These are phyloP conservation scores for Torulaspora quercuum DNA, from an alignment of 805 yeast genomes.

Conservation along the genomic window DNA sequence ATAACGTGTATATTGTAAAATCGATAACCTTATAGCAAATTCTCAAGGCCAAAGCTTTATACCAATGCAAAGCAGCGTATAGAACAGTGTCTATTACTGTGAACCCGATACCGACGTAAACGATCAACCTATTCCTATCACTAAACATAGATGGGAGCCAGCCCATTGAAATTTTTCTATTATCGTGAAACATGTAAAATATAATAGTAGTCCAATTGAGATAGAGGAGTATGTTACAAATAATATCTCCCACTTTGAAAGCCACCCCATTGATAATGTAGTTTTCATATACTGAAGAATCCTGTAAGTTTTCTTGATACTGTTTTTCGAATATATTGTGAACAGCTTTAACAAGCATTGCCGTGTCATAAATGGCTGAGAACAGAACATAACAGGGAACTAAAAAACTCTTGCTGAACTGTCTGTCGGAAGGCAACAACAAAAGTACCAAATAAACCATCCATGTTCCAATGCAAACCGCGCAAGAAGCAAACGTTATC, in stretches of 20 bases:
- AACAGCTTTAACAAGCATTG: slow-evolving; percentile 47
- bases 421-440: slow-evolving; percentile 43
- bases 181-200: slow-evolving; percentile 28
- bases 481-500: slow-evolving; percentile 50
- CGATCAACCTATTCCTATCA: slow-evolving; percentile 22
- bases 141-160: slow-evolving; percentile 23
- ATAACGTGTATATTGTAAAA: slow-evolving; percentile 17
- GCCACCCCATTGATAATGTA: slow-evolving; percentile 18
- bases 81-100: slow-evolving; percentile 15
- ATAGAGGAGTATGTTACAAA: slow-evolving; percentile 18
- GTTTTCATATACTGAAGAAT: slow-evolving; percentile 40
- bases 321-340: slow-evolving; percentile 44
- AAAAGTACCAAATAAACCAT: slow-evolving; percentile 57
- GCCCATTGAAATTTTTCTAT: slow-evolving; percentile 9
- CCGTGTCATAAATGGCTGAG: slow-evolving; percentile 53
- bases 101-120: slow-evolving; percentile 16
- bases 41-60: slow-evolving; percentile 1
- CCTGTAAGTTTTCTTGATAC: slow-evolving; percentile 52
- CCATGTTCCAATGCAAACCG: slow-evolving; percentile 64
- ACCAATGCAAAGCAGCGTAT: slow-evolving; percentile 12
- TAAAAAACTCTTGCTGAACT: slow-evolving; percentile 53
- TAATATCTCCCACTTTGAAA: slow-evolving; percentile 18
- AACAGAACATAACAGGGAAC: slow-evolving; percentile 57
- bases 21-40: slow-evolving; percentile 13
- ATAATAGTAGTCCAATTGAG: slow-evolving; percentile 33